These are phyloP conservation scores for Urostyla sp. DNA, from an alignment of 73 alveolate species.

Conservation along the genomic window DNA sequence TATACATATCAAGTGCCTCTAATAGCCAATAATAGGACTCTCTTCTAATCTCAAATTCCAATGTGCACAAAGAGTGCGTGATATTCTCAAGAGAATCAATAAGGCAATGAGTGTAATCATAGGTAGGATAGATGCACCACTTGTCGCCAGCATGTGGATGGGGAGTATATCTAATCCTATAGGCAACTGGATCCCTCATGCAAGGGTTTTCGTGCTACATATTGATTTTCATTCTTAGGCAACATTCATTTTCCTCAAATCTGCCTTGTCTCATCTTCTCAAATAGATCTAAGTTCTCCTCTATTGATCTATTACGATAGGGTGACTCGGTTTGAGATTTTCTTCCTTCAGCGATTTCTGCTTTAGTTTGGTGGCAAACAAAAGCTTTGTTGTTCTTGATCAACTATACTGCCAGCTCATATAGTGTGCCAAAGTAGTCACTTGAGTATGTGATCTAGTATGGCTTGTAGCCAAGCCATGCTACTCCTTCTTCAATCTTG, in stretches of 20 bases:
- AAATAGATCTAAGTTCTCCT: conserved; percentile 92
- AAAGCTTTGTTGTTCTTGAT: conserved; percentile 94
- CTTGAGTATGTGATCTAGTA: conserved; percentile 94
- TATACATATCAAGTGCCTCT: conserved; percentile 96
- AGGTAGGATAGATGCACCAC: conserved; percentile 99
- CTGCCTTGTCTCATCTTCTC: conserved; percentile 96
- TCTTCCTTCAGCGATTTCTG: conserved; percentile 82
- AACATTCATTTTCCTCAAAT: conserved; percentile 95
- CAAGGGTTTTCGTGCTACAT: conserved; percentile 94
- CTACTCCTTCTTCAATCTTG: conserved; percentile 86
- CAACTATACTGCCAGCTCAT: conserved; percentile 93
- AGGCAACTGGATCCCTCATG: conserved; percentile 99
- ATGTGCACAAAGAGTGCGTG: conserved; percentile 97
- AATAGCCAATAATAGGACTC: conserved; percentile 99
- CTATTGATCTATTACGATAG: conserved; percentile 93
- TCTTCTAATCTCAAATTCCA: conserved; percentile 98
- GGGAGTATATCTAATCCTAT: conserved; percentile 94
- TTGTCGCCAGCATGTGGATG: conserved; percentile 99
- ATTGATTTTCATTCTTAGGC: conserved; percentile 96
- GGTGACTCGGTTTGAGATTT: conserved; percentile 89
- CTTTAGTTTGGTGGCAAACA: conserved; percentile 87
- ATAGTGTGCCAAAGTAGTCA: conserved; percentile 93
- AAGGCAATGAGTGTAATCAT: conserved; percentile 97
- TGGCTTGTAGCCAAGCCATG: conserved; percentile 97
- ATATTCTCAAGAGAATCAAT: conserved; percentile 96